Base-by-base conservation (phyloP, 2,329 filamentous ascomycete species). In the Aspergillus aculeatinus region DNA sequence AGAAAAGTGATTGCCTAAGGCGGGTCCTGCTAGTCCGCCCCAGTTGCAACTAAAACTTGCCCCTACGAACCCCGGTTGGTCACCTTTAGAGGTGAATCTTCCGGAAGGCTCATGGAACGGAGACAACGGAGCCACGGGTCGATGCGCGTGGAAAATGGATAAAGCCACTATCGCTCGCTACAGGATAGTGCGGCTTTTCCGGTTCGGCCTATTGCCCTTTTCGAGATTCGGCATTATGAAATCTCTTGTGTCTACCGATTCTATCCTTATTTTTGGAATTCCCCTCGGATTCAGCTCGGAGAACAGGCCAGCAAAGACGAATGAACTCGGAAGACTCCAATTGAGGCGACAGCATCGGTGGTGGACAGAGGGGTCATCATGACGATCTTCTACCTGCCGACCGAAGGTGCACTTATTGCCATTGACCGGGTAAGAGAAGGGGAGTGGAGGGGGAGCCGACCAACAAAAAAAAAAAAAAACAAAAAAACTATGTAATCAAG, bases 91-190 rank as follows among this genome's bases (percentile, higher is more conserved):
- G 42, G 53, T 55, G 53, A 48, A 55, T 48, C 53, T 55, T 55
- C 53, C 53, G 53, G 53, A 55, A 55, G 42, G 25, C 29, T 55
- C 39, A 55, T 55, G 53, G 53, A 55, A 55, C 19, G 29, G 52
- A 44, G 39, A 55, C 23, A 11, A 47, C 27, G 42, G 53, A 55
- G 12, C 53, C 53, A 55, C 48, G 53, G 53, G 42, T 55, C 53
- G 27, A 44, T 33, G 53, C 53, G 53, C 53, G 44, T 55, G 53
- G 53, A 11, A 55, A 19, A 27, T 48, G 25, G n/a, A 47, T 21
- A n/a, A 44, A 44, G 39, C 39, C 39, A 44, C 39, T 44, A 44
- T 44, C 39, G n/a, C 39, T 44, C 16, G 2, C 39, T n/a, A 44
- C 16, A 19, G 39, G 16, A 16, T 44, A 44, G 39, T 16, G 39